phyloP scores from a whole-genome alignment of 306 rosid species.

The Psophocarpus tetragonolobus region DNA sequence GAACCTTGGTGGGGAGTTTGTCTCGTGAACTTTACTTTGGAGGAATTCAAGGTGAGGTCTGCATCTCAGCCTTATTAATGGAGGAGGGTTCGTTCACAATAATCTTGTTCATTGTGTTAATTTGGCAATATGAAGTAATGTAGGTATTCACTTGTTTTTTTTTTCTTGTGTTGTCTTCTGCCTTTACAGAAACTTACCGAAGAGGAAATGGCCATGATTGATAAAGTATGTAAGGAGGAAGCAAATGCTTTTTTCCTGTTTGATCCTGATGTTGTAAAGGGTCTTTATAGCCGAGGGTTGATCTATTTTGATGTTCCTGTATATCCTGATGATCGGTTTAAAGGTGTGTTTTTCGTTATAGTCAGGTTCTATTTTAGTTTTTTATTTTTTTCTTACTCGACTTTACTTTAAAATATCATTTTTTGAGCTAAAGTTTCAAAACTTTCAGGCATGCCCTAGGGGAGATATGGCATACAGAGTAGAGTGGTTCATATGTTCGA shows the following conservation, averaged over 20 bases:
- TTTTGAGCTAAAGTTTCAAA: not conserved
- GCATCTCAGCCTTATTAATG: conserved; percentile 20
- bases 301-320: conserved; percentile 96
- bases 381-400: conserved; percentile 6
- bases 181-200: conserved; percentile 82
- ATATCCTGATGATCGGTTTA: conserved; percentile 88
- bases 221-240: conserved; percentile 96
- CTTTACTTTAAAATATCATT: conserved; percentile 5
- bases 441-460: not conserved
- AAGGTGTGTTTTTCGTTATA: conserved; percentile 52
- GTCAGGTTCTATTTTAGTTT: conserved; percentile 22
- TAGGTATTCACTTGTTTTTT: conserved; percentile 27
- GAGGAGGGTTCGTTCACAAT: not conserved
- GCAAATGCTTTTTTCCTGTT: conserved; percentile 81
- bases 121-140: conserved; percentile 13
- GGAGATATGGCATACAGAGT: not conserved
- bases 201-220: conserved; percentile 93
- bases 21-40: conserved; percentile 96
- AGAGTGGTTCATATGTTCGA: not conserved
- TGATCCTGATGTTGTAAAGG: conserved; percentile 77
- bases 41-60: conserved; percentile 90
- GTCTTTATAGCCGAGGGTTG: conserved; percentile 79
- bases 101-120: conserved; percentile 17
- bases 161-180: conserved; percentile 27
- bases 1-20: conserved; percentile 99